Evolutionary conservation across 441 rosid genomes (phyloP).

Genomic region (Arabidopsis hybrid): DNA sequence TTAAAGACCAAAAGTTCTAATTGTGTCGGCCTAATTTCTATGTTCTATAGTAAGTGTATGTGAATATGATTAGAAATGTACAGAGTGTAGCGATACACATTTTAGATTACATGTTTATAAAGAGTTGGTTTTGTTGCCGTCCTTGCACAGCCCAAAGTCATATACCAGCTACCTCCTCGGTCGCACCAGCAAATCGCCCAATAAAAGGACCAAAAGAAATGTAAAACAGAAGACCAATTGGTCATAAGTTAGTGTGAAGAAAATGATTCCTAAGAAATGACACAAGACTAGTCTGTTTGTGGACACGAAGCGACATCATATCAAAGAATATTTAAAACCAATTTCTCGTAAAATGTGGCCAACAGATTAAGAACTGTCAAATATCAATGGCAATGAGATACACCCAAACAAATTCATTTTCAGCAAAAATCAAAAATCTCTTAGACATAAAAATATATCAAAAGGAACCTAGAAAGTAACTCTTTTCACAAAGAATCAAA

Average conservation of each 20-base stretch:
- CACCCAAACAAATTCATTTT: constrained; percentile 9
- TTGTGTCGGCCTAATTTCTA: not conserved
- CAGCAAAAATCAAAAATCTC: not conserved
- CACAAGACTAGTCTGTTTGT: constrained; percentile 20
- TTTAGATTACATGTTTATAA: not conserved
- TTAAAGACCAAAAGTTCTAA: not conserved
- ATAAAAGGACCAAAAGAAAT: not conserved
- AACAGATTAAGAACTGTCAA: not conserved
- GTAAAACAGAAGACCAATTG: not conserved
- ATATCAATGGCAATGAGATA: not conserved
- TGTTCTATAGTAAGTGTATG: no score
- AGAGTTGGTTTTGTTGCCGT: not conserved
- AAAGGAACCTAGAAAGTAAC: not conserved
- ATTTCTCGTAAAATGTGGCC: not conserved
- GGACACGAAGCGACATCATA: constrained; percentile 29
- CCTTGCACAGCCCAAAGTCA: not conserved
- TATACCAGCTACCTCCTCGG: not conserved
- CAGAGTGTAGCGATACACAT: not conserved
- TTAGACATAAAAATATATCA: constrained; percentile 7
- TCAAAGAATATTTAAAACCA: constrained; percentile 11
- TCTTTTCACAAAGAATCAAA: constrained; percentile 14
- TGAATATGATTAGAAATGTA: not conserved
- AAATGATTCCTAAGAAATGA: constrained; percentile 13
- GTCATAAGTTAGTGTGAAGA: constrained; percentile 15
- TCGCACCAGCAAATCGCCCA: not conserved